A percentile compares a stretch with the other conserved stretches of the same genome.
Evolutionary conservation across 129 eudicot species (phyloP).

Genomic region (carrot (Daucus carota)): DNA sequence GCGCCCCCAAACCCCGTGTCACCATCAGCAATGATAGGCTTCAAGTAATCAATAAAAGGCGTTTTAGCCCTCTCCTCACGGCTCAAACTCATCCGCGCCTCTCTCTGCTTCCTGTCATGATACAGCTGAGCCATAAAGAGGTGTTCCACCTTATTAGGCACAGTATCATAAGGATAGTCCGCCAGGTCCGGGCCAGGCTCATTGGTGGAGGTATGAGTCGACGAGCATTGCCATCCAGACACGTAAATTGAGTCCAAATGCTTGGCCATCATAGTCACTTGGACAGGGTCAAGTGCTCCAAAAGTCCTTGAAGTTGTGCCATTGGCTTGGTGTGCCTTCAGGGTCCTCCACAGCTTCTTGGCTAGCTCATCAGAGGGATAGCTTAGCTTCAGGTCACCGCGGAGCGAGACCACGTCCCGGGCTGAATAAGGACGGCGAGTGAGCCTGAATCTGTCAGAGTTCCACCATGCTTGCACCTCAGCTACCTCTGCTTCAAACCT

Average conservation of each 20-base stretch:
- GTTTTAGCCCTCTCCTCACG: constrained; percentile 79
- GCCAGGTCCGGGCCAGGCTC: constrained; percentile 97
- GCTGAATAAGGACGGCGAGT: constrained; percentile 87
- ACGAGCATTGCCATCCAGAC: constrained; percentile 97
- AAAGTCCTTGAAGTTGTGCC: constrained; percentile 85
- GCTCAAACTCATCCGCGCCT: constrained; percentile 83
- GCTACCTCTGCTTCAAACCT: constrained; percentile 85
- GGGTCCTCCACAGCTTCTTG: constrained; percentile 90
- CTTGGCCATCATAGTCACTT: constrained; percentile 97
- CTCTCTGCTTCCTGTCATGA: constrained; percentile 88
- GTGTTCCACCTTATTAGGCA: constrained; percentile 93
- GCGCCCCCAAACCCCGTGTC: constrained; percentile 98
- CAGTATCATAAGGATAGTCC: constrained; percentile 93
- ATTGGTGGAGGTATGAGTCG: constrained; percentile 80
- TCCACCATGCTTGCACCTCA: constrained; percentile 99
- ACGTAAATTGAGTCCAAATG: constrained; percentile 85
- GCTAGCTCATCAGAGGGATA: constrained; percentile 81
- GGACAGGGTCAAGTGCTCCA: constrained; percentile 96
- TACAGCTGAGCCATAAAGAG: constrained; percentile 75
- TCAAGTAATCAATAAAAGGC: constrained; percentile 64
- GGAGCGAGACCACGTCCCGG: constrained; percentile 71
- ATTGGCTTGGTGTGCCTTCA: constrained; percentile 72
- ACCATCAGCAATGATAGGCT: constrained; percentile 94
- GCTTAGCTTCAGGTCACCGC: constrained; percentile 60
- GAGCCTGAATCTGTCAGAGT: constrained; percentile 69